Evolutionary conservation across 2,329 filamentous ascomycete species (phyloP).

Genomic region (Ceratocystis alfenasii): DNA sequence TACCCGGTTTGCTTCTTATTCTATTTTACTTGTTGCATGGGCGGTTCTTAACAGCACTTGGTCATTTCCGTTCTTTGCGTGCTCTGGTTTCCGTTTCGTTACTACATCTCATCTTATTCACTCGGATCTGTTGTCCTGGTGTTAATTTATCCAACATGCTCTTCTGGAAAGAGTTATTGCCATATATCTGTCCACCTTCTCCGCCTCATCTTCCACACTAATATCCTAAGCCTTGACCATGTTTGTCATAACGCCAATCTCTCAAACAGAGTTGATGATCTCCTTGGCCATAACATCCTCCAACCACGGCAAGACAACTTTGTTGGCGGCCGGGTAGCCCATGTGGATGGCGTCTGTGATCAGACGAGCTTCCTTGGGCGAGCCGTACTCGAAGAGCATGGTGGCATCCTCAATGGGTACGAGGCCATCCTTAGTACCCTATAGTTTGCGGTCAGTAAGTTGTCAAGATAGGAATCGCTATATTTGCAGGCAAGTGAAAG

Average conservation of each 20-base stretch:
- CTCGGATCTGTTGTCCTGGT: neutral
- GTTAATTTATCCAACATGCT: conserved; percentile 4
- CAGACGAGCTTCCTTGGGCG: conserved; percentile 51
- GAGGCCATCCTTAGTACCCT: conserved; percentile 51
- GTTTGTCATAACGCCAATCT: neutral
- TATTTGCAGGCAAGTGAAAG: conserved; percentile 14
- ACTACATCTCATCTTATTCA: neutral
- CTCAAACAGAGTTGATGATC: neutral
- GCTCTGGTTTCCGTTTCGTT: no score
- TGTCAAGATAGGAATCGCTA: no score
- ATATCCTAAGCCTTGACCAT: neutral
- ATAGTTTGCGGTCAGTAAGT: neutral
- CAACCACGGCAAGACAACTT: conserved; percentile 49
- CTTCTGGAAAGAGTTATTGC: conserved; percentile 9
- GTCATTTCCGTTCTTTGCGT: neutral
- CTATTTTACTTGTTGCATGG: neutral
- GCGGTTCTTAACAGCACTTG: conserved; percentile 23
- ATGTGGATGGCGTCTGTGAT: conserved; percentile 51
- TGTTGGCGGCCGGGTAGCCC: conserved; percentile 53
- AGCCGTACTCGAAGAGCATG: conserved; percentile 51
- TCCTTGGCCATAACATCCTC: conserved; percentile 38
- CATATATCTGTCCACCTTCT: neutral
- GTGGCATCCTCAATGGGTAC: conserved; percentile 59
- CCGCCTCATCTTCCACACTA: neutral
- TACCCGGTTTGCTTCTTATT: neutral